Base-by-base conservation (phyloP, 2,329 filamentous ascomycete species). In the Talaromyces verruculosus region DNA sequence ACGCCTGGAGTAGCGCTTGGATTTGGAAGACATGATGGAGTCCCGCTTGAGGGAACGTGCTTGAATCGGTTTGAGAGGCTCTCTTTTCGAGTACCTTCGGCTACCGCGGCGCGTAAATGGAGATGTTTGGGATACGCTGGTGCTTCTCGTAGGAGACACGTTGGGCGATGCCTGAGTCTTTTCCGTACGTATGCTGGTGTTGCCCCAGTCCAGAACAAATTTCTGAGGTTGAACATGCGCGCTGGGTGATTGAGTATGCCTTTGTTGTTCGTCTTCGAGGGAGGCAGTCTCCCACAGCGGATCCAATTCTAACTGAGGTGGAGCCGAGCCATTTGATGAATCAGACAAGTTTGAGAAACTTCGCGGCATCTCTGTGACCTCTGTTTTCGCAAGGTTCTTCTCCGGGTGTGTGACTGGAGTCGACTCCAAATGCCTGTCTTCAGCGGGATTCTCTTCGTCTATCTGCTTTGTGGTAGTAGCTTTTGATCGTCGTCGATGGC, bases 61-160 rank as follows among this genome's bases (percentile, higher is more conserved):
- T 49, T 79, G 76, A 28, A 77, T 77, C 0, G 74, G 49, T 61
- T 73, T 76, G 51, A 79, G 70, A 5, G 77, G 77, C 60, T 78
- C 76, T 35, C 77, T 70, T 65, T 71, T 73, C 19, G 77, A 75
- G 53, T 73, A 70, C 41, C 71, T 73, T 25, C 71, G 73, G 33
- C 71, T 71, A 45, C 70, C 71, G 49, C 72, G 73, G 41, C 72
- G 75, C 41, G 75, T 67, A 5, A 72, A 69, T 3, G 73, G 72
- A 45, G 74, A 77, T 35, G 64, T 72, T 25, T 73, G 72, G 6
- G 76, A 76, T 15, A 73, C 61, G 25, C 72, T 74, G 33, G 74
- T 72, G 45, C 68, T 72, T 58, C 74, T 72, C 57, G 69, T 74
- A 6, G 71, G 68, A 33, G 71, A 68, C 17, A 35, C 39, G n/a